Evolutionary conservation across 306 rosid genomes (phyloP), one percentile per base, ranked within the genome.

Genomic region (Lithocarpus polystachyus): DNA sequence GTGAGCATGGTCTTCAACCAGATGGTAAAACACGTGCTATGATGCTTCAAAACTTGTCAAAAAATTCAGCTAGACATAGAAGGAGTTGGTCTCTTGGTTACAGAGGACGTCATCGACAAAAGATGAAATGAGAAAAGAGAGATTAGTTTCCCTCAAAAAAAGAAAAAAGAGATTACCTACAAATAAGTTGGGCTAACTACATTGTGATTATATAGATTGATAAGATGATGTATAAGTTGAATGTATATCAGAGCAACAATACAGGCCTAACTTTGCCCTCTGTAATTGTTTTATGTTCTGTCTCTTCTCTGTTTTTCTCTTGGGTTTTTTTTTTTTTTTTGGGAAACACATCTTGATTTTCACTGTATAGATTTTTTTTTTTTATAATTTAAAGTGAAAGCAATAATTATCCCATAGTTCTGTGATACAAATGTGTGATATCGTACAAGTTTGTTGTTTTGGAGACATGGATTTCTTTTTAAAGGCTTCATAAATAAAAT

Each of bases 11-110:
- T 76, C 86, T 95, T 73, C 90, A 87, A 77, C 92, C 94, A 0
- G 90, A 92, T 72, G 93, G 89, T 75, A 92, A 87, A 85, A 95
- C 99, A 60, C 88, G 89, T 12, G 91, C 90, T 26, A 73, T 92
- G 62, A 90, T 92, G 91, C 91, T 90, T 82, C 90, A 88, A 55
- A 90, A 81, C 72, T 81, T 86, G 55, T 69, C 74, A 17, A 77
- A 62, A 79, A 45, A 75, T 45, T 22, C 73, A 28, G 76, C 13
- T 23, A 73, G 54, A 67, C 56, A 18, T 65, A 83, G n/a, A 48
- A 57, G 57, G 37, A 82, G 75, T 76, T 78, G 37, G 65, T 79
- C 69, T 77, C 74, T 80, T 52, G 81, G 57, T 12, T 73, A 75
- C 83, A 80, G 75, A 80, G 84, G 59, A 82, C 85, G 33, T 74